Base-by-base conservation (phyloP, 1,139 yeast species). In the Candida pseudocylindracea region DNA sequence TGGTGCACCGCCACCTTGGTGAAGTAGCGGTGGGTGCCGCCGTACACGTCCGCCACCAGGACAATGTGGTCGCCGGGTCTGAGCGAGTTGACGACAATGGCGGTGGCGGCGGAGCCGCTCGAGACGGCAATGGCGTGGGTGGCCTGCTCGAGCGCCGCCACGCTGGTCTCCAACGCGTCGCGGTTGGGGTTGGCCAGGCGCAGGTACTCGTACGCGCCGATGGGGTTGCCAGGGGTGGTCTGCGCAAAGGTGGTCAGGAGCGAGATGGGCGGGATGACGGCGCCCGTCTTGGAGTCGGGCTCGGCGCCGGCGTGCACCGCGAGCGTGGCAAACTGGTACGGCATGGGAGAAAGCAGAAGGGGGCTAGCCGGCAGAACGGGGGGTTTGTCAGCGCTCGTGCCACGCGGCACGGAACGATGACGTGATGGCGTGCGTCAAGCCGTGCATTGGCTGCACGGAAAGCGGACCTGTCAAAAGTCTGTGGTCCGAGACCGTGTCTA, bases 11-110 rank as follows among this genome's bases (percentile, higher is more conserved):
- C 93, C 33, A 80, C 93, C 53, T 75, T 67, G 49, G 93, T 75
- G 63, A 80, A 79, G 57, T 79, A 80, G 53, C 93, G 66, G 59
- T 80, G 91, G 38, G 93, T 80, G 46, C 94, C 93, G 40, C 93
- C 93, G 54, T 81, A 81, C 33, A 81, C 92, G 46, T 81, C 94
- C 43, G 81, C 88, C 45, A 80, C 72, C 34, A 88, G 72, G 35
- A 80, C 62, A 33, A 76, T 75, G 46, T 79, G 92, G 34, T 79
- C 62, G 36, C 74, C 75, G 41, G 67, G 63, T 32, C 81, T 74
- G 45, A 80, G 59, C 30, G 78, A 64, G 54, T 79, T 92, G 42
- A 79, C 55, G 33, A 81, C 62, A 44, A 74, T 66, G 28, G 91
- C 83, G 35, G 93, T 78, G 41, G 85, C 67, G 36, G 93, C 93